A percentile compares a stretch with the other conserved stretches of the same genome.
Conservation (phyloP, 139 green algal genomes). For the Micromonas commoda region DNA sequence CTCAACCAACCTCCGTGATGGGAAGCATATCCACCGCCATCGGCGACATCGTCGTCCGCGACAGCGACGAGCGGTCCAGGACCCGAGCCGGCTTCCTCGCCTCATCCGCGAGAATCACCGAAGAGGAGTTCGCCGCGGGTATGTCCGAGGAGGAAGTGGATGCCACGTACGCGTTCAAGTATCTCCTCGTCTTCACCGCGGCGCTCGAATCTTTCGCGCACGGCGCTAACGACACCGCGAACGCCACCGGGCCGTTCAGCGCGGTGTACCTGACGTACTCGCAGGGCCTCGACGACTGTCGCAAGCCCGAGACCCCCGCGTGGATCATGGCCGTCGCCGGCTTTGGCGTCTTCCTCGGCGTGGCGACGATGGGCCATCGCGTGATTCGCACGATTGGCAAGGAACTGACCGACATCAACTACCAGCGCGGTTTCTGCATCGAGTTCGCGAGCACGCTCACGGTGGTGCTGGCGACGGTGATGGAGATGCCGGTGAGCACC, state of each 20-base stretch:
- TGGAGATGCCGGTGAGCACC: slow-evolving; percentile 55
- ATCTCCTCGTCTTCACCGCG: slow-evolving; percentile 73
- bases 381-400: slow-evolving; percentile 31
- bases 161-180: slow-evolving; percentile 20
- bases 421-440: slow-evolving; percentile 27
- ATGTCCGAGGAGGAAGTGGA: slow-evolving; percentile 18
- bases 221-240: slow-evolving; percentile 43
- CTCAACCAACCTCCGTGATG: too few relatives aligned
- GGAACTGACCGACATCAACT: slow-evolving; percentile 22
- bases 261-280: slow-evolving; percentile 11
- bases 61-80: not conserved
- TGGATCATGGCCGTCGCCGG: slow-evolving; percentile 30
- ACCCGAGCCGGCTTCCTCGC: not conserved
- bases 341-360: slow-evolving; percentile 19
- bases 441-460: slow-evolving; percentile 20
- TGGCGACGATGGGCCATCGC: slow-evolving; percentile 20
- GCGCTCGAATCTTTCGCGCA: slow-evolving; percentile 68
- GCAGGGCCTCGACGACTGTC: slow-evolving; percentile 21
- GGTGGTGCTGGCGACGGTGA: slow-evolving; percentile 39
- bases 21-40: too few relatives aligned
- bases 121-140: not conserved
- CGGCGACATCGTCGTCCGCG: not conserved
- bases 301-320: slow-evolving; percentile 26
- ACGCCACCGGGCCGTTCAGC: slow-evolving; percentile 24
- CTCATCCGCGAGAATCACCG: not conserved